Conservation (phyloP, 2,329 filamentous ascomycete genomes). For the Aspergillus sp. region DNA sequence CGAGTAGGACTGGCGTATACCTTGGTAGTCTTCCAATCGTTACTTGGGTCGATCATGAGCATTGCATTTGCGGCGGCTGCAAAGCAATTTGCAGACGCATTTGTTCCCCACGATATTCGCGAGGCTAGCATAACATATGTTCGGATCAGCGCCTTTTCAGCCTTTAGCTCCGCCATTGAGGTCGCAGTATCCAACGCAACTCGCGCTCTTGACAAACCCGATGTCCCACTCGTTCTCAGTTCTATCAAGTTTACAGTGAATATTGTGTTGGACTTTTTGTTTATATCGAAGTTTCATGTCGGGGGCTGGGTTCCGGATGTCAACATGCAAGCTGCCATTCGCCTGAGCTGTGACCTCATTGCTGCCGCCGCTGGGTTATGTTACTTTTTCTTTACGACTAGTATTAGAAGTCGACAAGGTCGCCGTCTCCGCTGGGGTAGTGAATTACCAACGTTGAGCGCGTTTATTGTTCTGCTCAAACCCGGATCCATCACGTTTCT, state of each 20-base stretch:
- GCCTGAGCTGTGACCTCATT: constrained; percentile 60
- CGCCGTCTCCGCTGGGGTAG: neutral
- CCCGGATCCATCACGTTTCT: constrained; percentile 61
- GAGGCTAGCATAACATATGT: constrained; percentile 62
- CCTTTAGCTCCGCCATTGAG: constrained; percentile 63
- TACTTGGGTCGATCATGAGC: constrained; percentile 61
- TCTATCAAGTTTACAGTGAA: constrained; percentile 64
- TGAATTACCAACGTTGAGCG: constrained; percentile 16
- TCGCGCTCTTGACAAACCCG: constrained; percentile 65
- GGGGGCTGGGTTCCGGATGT: constrained; percentile 55
- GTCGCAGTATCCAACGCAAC: constrained; percentile 62
- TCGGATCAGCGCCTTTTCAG: constrained; percentile 62
- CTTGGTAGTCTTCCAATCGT: constrained; percentile 52
- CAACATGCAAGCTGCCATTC: constrained; percentile 64
- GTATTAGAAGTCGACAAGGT: neutral
- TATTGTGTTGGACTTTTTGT: constrained; percentile 65
- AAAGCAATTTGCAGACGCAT: constrained; percentile 55
- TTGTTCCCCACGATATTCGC: constrained; percentile 62
- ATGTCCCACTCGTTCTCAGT: constrained; percentile 68
- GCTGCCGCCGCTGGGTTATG: constrained; percentile 56
- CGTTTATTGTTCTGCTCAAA: constrained; percentile 52
- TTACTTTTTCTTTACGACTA: constrained; percentile 54
- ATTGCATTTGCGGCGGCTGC: constrained; percentile 59
- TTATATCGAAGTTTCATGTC: constrained; percentile 67
- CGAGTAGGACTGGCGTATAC: constrained; percentile 64